Conservation (phyloP, 805 yeast genomes). For the Saccharomyces eubayanus region DNA sequence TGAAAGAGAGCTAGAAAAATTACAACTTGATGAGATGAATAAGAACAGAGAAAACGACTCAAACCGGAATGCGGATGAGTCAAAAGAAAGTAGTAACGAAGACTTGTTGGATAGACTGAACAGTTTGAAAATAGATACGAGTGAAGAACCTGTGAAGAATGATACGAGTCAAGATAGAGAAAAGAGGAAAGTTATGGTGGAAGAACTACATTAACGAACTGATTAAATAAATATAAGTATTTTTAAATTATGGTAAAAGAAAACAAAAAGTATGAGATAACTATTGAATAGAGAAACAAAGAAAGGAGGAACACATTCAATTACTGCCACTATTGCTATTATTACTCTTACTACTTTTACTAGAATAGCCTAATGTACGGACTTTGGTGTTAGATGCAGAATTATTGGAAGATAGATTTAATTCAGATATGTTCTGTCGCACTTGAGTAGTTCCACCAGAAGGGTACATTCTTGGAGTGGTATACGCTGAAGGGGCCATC, state of each 20-base stretch:
- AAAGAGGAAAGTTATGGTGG: neutral
- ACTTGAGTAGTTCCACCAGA: neutral
- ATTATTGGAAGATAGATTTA: neutral
- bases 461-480: neutral
- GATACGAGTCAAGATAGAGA: neutral
- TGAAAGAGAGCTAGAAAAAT: conserved; percentile 34
- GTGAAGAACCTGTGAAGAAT: neutral
- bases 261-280: neutral
- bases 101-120: conserved; percentile 19
- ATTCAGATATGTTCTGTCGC: neutral
- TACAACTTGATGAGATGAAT: conserved; percentile 15
- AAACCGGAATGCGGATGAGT: conserved; percentile 4
- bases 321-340: neutral
- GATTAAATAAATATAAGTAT: neutral
- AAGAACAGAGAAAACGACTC: conserved; percentile 14
- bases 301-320: neutral
- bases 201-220: conserved; percentile 1
- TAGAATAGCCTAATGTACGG: neutral
- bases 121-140: conserved; percentile 10
- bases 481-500: neutral
- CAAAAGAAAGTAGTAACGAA: conserved; percentile 6
- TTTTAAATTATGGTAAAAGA: neutral
- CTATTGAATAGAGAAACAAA: neutral
- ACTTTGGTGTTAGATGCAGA: neutral
- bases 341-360: neutral